Conservation (phyloP, 805 yeast species). For the Nakazawaea sp. region DNA sequence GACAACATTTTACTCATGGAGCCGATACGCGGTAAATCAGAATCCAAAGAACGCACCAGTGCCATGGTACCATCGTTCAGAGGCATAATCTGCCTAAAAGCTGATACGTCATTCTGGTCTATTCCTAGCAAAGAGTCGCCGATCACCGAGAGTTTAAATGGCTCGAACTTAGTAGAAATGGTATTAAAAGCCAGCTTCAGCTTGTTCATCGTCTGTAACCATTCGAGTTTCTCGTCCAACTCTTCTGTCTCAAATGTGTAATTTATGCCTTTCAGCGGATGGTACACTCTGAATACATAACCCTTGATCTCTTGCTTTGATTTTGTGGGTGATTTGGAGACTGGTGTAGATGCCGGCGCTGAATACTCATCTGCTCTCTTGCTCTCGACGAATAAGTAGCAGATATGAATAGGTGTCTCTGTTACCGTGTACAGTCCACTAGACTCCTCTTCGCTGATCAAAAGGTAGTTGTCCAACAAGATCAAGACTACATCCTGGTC, state of each 20-base stretch:
- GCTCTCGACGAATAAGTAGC: conserved; percentile 45
- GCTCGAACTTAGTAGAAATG: conserved; percentile 33
- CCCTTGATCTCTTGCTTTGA: conserved; percentile 7
- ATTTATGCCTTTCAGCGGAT: conserved; percentile 49
- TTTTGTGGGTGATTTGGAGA: background rate
- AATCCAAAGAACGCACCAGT: background rate
- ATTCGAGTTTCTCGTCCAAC: conserved; percentile 4
- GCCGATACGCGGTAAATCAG: conserved; percentile 3
- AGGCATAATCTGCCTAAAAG: conserved; percentile 30
- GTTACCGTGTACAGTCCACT: conserved; percentile 29
- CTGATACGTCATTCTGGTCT: conserved; percentile 43
- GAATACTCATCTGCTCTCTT: conserved; percentile 2
- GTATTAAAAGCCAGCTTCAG: conserved; percentile 13
- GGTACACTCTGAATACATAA: conserved; percentile 42
- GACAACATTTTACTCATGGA: conserved; percentile 33
- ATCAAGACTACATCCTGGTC: conserved; percentile 31
- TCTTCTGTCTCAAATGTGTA: conserved; percentile 40
- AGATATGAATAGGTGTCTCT: conserved; percentile 58
- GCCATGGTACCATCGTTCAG: conserved; percentile 1
- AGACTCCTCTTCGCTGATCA: conserved; percentile 54
- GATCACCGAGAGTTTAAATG: conserved; percentile 45
- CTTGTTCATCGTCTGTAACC: conserved; percentile 3
- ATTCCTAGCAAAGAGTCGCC: conserved; percentile 60
- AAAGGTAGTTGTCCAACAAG: conserved; percentile 62
- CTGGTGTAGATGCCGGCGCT: conserved; percentile 13